These are phyloP conservation scores for Eragrostis curvula DNA, from an alignment of 176 grass and related monocot species.

Conservation along the genomic window DNA sequence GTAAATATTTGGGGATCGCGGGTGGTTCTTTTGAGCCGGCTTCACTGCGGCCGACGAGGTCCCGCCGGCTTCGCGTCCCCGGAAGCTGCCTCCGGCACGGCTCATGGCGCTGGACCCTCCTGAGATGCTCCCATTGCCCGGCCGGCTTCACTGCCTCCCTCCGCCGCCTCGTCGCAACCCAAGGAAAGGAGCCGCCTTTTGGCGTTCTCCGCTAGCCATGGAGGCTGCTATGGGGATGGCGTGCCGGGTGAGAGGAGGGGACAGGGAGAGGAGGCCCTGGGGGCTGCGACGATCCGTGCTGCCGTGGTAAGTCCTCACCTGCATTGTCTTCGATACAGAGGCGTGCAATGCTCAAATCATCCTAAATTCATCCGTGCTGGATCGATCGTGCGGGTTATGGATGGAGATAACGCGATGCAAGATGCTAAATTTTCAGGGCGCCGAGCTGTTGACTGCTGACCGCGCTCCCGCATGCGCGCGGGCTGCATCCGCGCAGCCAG, in stretches of 20 bases:
- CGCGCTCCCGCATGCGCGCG: too few relatives aligned
- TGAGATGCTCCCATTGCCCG: background rate
- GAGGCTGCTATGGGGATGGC: background rate
- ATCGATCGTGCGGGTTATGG: background rate
- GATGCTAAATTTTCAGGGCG: background rate
- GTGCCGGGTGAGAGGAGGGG: background rate
- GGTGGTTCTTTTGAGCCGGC: background rate
- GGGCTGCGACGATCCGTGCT: background rate
- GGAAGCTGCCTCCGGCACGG: background rate
- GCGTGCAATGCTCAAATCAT: background rate
- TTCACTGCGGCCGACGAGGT: too few relatives aligned
- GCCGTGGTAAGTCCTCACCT: background rate
- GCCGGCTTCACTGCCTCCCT: background rate
- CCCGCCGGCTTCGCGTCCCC: background rate
- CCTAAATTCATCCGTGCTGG: background rate
- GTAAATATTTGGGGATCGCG: background rate
- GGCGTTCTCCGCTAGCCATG: background rate
- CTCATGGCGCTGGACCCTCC: background rate
- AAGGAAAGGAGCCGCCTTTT: background rate
- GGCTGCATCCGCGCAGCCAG: too few relatives aligned
- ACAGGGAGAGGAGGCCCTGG: background rate
- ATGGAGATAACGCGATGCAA: background rate
- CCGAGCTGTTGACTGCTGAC: too few relatives aligned
- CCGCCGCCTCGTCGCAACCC: background rate
- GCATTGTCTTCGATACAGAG: background rate